Evolutionary conservation across 2,329 filamentous ascomycete species (phyloP), one percentile per base, ranked within the genome.

Genomic region (Monascus ruber): DNA sequence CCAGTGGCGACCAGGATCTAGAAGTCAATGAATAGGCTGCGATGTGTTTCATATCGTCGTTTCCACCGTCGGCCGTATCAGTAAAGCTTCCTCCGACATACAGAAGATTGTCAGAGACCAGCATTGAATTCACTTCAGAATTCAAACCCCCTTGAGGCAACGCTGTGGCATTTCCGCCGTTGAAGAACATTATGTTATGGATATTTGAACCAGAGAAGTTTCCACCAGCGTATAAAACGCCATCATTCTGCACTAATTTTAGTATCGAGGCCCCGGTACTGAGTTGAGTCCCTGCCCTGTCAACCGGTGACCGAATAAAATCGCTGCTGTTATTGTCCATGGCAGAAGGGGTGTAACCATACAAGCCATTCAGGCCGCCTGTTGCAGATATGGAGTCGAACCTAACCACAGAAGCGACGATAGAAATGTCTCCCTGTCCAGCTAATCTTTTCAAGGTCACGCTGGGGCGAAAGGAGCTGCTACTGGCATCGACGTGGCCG

Each of bases 31-130:
- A 79, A 58, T 86, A 96, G 6, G 80, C 69, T 5, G 85, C 91
- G 33, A 94, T 71, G 47, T 87, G 80, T 46, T 75, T 78, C 26
- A 98, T 66, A 5, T 78, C 81, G n/a, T 72, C 57, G 8, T 70
- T 73, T 2, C 72, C 71, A 34, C 73, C 73, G 39, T 76, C 72
- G 24, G 70, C 70, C 0, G 85, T 87, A 53, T 82, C 79, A 38
- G 79, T 83, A 62, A 98, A 98, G 39, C 78, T 77, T 36, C 91
- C 91, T 11, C 85, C 91, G 34, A 91, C 79, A 52, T 84, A 98
- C 8, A 95, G 67, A 28, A 65, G 63, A 11, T 76, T 74, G 38
- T 71, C 77, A 41, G 83, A 76, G 25, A 79, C 64, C 43, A 83
- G 74, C 67, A 94, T 76, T 8, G 79, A 72, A 40, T 74, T 62